Evolutionary conservation across 2,329 filamentous ascomycete genomes (phyloP).

Genomic region (Sporothrix euskadiensis): DNA sequence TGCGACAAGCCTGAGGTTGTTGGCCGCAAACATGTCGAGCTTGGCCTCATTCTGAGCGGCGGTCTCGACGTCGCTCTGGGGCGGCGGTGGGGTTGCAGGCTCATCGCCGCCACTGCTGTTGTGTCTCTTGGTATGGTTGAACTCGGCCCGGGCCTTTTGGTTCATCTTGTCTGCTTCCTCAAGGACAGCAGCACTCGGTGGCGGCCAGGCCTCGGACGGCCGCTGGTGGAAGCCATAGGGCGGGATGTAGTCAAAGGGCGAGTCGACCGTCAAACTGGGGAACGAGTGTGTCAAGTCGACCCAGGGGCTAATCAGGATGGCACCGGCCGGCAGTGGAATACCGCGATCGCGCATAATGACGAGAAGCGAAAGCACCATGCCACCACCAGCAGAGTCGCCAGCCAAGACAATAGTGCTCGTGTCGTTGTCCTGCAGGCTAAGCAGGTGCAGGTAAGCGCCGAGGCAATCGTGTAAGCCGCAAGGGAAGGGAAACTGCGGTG

Average conservation of each 20-base stretch:
- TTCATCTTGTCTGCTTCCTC: constrained; percentile 54
- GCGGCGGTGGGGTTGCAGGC: background rate
- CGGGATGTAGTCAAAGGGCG: constrained; percentile 83
- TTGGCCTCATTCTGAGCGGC: constrained; percentile 6
- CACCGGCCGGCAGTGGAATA: constrained; percentile 82
- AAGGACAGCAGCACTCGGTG: constrained; percentile 77
- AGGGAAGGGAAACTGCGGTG: constrained; percentile 94
- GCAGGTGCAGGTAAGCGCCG: constrained; percentile 80
- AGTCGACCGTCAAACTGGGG: constrained; percentile 76
- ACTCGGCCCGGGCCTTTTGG: constrained; percentile 41
- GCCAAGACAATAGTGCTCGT: constrained; percentile 82
- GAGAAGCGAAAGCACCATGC: constrained; percentile 80
- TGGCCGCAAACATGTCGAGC: constrained; percentile 39
- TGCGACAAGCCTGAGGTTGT: constrained; percentile 26
- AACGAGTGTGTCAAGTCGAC: constrained; percentile 95
- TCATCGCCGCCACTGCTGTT: background rate
- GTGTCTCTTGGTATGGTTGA: background rate
- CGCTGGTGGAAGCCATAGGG: constrained; percentile 84
- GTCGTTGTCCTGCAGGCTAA: constrained; percentile 64
- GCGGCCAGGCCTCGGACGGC: constrained; percentile 89
- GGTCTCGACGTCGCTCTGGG: constrained; percentile 38
- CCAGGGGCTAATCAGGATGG: constrained; percentile 91
- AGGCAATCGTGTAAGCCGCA: constrained; percentile 89
- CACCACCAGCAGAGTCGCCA: constrained; percentile 90
- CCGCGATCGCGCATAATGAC: constrained; percentile 80